A percentile compares a stretch with the other conserved stretches of the same genome.
Evolutionary conservation across 116 monocot genomes (phyloP).

Genomic region (Trichopus zeylanicus): DNA sequence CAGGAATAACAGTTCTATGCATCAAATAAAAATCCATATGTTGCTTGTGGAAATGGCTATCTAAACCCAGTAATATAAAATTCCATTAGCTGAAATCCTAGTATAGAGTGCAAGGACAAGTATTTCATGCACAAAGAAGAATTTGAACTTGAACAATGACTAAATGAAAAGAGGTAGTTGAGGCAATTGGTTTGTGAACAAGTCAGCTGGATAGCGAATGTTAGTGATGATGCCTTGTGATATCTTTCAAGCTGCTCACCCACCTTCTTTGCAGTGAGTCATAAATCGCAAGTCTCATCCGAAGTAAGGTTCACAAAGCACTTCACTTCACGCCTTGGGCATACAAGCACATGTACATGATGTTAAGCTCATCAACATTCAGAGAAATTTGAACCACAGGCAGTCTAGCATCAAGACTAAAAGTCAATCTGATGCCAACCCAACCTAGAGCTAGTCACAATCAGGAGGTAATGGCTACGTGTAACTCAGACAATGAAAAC

Average conservation of each 20-base stretch:
- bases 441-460: not conserved
- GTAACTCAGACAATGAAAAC: not conserved
- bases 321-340: slow-evolving; percentile 85
- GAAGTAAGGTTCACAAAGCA: slow-evolving; percentile 68
- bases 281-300: slow-evolving; percentile 74
- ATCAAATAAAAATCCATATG: too few species aligned
- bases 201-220: slow-evolving; percentile 72
- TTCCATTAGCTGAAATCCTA: not conserved
- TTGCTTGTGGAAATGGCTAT: too few species aligned
- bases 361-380: slow-evolving; percentile 44
- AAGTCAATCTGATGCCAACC: not conserved
- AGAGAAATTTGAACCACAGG: not conserved
- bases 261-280: slow-evolving; percentile 72
- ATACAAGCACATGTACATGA: slow-evolving; percentile 77
- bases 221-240: slow-evolving; percentile 82
- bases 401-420: not conserved
- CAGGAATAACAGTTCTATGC: too few species aligned
- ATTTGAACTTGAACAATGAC: not conserved
- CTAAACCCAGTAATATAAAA: too few species aligned
- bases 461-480: not conserved
- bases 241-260: slow-evolving; percentile 57
- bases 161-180: not conserved
- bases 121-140: not conserved
- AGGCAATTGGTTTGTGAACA: not conserved
- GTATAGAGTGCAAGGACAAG: not conserved